Evolutionary conservation across 31 red algal species (phyloP).

Genomic region (Asparagopsis taxiformis): DNA sequence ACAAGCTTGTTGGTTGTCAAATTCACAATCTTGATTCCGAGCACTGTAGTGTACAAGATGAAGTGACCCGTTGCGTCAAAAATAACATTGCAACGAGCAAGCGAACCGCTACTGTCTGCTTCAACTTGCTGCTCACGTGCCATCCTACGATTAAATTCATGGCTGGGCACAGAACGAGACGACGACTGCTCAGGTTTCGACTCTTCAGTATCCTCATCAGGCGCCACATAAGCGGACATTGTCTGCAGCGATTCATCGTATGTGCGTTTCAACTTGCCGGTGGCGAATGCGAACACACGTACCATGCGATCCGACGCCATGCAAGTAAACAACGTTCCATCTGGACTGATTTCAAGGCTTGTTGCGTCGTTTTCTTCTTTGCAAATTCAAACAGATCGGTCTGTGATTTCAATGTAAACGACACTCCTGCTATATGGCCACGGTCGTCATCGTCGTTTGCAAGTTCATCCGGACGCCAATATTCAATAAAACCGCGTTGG

Average conservation of each 20-base stretch:
- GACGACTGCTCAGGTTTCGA: too few species aligned
- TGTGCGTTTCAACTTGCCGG: too few species aligned
- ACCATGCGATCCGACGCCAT: too few species aligned
- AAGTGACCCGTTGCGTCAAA: constrained; percentile 56
- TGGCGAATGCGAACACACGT: too few species aligned
- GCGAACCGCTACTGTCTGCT: background rate
- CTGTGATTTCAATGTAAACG: background rate
- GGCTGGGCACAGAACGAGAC: too few species aligned
- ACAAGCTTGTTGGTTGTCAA: constrained; percentile 23
- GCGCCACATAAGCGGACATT: too few species aligned
- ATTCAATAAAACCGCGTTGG: constrained; percentile 24
- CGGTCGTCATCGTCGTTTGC: background rate
- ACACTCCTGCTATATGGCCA: background rate
- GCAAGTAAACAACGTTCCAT: too few species aligned
- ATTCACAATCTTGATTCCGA: constrained; percentile 65
- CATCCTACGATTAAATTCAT: constrained; percentile 1
- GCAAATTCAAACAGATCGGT: too few species aligned
- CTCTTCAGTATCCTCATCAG: too few species aligned
- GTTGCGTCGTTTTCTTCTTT: too few species aligned
- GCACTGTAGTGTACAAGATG: constrained; percentile 55
- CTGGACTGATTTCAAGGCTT: too few species aligned
- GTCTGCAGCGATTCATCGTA: too few species aligned
- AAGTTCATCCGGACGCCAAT: constrained; percentile 15
- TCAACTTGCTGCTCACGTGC: constrained; percentile 4
- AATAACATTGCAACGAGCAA: constrained; percentile 36